Percentiles rank a stretch among this genome's conserved stretches.
Conservation (phyloP, 2,329 filamentous ascomycete genomes). For the Shiraia bambusicola region DNA sequence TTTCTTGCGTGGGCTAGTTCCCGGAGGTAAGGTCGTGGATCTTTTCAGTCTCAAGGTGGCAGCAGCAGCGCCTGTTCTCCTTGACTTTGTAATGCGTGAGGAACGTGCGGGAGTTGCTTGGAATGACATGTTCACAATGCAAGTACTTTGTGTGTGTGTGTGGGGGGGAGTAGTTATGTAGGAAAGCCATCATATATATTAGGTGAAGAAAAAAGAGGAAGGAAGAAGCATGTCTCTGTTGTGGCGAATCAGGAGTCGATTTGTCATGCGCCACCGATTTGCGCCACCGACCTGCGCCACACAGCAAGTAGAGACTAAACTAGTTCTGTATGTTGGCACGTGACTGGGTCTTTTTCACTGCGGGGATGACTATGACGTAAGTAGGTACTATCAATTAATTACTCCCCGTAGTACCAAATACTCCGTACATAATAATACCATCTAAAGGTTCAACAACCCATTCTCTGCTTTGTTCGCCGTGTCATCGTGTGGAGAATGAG, state of each 20-base stretch:
- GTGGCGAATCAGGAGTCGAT: constrained; percentile 22
- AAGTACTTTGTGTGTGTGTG: background rate
- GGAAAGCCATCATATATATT: too few relatives aligned
- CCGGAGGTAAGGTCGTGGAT: constrained; percentile 42
- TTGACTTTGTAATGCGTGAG: constrained; percentile 32
- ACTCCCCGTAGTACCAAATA: too few relatives aligned
- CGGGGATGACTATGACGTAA: too few relatives aligned
- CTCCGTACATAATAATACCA: too few relatives aligned
- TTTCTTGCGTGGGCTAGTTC: constrained; percentile 41
- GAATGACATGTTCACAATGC: constrained; percentile 23
- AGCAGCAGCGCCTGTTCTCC: constrained; percentile 22
- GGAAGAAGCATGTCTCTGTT: constrained; percentile 17
- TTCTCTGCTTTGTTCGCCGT: background rate
- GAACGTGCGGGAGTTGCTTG: constrained; percentile 35
- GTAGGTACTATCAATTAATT: too few relatives aligned
- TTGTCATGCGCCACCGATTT: background rate
- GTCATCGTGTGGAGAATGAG: background rate
- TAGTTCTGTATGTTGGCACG: too few relatives aligned
- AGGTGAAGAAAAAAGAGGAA: background rate
- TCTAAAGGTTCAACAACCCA: too few relatives aligned
- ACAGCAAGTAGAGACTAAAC: too few relatives aligned
- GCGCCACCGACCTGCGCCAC: background rate
- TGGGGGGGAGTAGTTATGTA: too few relatives aligned
- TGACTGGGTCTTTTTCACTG: too few relatives aligned
- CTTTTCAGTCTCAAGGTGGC: constrained; percentile 34